A percentile compares a stretch with the other conserved stretches of the same genome.
These are phyloP conservation scores for Colletotrichum euphorbiae DNA, from an alignment of 2,329 filamentous ascomycete species.

Conservation along the genomic window DNA sequence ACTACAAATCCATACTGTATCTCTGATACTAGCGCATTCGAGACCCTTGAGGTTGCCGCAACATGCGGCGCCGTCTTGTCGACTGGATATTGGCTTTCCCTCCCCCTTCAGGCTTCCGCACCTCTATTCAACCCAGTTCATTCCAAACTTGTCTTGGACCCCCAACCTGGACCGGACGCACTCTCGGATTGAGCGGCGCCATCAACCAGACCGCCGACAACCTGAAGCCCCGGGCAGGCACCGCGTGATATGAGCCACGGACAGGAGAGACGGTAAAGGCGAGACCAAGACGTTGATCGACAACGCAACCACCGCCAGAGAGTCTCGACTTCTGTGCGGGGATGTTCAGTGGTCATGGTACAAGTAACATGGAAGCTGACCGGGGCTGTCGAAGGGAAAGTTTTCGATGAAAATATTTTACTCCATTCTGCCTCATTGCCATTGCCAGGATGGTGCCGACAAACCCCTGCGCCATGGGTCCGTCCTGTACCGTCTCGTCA, in stretches of 20 bases:
- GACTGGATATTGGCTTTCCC: conserved; percentile 9
- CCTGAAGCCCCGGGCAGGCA: conserved; percentile 19
- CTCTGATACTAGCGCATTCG: conserved; percentile 10
- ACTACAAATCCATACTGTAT: conserved; percentile 3
- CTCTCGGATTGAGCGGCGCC: conserved; percentile 30
- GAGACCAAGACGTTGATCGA: neutral
- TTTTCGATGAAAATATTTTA: conserved; percentile 14
- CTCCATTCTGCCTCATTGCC: conserved; percentile 21
- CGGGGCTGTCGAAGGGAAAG: conserved; percentile 12
- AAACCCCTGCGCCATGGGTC: conserved; percentile 21
- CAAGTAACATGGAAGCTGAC: conserved; percentile 33
- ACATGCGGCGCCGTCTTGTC: neutral
- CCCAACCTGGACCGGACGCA: conserved; percentile 23
- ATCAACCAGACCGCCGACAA: conserved; percentile 7
- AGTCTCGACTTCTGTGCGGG: neutral
- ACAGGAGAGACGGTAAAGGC: conserved; percentile 1
- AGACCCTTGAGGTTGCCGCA: conserved; percentile 15
- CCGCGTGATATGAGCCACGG: neutral
- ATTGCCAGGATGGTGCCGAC: conserved; percentile 31
- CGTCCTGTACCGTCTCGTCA: conserved; percentile 23
- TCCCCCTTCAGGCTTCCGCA: neutral
- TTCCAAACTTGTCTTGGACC: conserved; percentile 32
- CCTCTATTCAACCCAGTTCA: conserved; percentile 7
- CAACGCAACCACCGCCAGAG: conserved; percentile 5
- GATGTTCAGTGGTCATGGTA: conserved; percentile 21